phyloP scores from a whole-genome alignment of 1,284 basidiomycete genomes.

The Malassezia sp. region DNA sequence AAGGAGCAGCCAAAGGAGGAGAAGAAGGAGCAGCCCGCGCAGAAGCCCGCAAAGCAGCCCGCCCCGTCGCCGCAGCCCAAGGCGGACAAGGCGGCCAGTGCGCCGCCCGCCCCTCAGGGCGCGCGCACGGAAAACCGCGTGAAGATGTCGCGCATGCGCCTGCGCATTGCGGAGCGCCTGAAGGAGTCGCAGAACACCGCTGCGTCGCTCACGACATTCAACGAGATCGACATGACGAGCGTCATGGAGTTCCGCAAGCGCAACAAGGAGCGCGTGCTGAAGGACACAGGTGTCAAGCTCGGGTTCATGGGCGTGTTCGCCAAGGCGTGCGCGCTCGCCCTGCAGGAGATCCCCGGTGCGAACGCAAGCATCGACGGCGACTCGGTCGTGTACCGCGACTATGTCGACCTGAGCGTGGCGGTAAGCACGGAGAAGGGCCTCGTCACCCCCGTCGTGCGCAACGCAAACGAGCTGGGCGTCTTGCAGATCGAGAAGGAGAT shows the following conservation, averaged over 20 bases:
- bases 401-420: constrained; percentile 58
- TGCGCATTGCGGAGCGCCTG: constrained; percentile 88
- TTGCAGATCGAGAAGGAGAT: constrained; percentile 89
- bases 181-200: constrained; percentile 98
- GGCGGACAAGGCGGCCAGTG: constrained; percentile 26
- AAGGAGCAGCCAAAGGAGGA: constrained; percentile 48
- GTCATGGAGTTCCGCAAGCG: constrained; percentile 85
- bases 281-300: constrained; percentile 88
- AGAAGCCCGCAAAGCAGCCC: constrained; percentile 41
- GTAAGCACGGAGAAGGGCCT: constrained; percentile 95
- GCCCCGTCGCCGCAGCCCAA: constrained; percentile 17
- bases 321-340: constrained; percentile 69
- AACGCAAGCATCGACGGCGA: constrained; percentile 88
- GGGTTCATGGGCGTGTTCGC: constrained; percentile 98
- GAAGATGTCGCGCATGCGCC: constrained; percentile 60
- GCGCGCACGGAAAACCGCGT: constrained; percentile 74
- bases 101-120: constrained; percentile 24
- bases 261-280: constrained; percentile 87
- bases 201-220: constrained; percentile 94
- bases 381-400: constrained; percentile 89
- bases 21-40: constrained; percentile 32
- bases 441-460: constrained; percentile 89
- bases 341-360: constrained; percentile 84
- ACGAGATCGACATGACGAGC: constrained; percentile 98
- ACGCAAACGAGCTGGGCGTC: constrained; percentile 74